Evolutionary conservation across 2,329 filamentous ascomycete genomes (phyloP).

Genomic region (Cladosporium velox): DNA sequence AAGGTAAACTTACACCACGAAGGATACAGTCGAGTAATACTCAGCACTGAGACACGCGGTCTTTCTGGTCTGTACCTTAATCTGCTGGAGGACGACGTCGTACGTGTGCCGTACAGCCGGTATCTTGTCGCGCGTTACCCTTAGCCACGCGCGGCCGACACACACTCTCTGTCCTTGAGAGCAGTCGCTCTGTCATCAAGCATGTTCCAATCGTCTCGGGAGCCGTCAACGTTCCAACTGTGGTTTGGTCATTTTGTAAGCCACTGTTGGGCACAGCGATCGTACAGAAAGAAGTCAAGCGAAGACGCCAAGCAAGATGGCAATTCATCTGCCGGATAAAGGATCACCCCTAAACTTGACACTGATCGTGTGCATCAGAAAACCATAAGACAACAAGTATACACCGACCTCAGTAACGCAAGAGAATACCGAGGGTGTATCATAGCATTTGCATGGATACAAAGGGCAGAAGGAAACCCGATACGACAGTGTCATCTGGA

Average conservation of each 20-base stretch:
- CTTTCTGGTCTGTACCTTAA: background rate
- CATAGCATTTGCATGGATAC: background rate
- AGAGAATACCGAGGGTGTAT: background rate
- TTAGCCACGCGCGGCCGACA: background rate
- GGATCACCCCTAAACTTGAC: background rate
- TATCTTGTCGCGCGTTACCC: background rate
- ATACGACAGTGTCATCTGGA: background rate
- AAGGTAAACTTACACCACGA: background rate
- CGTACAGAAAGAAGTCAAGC: background rate
- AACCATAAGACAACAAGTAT: background rate
- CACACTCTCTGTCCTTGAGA: background rate
- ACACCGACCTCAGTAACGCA: background rate
- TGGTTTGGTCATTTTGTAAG: background rate
- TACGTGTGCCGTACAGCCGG: constrained; percentile 3
- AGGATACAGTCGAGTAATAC: background rate
- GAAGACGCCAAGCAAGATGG: background rate
- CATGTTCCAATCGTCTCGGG: background rate
- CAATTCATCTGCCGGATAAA: background rate
- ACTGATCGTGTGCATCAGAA: background rate
- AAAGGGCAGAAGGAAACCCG: background rate
- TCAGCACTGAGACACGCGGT: background rate
- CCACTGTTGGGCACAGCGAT: background rate
- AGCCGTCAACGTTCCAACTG: background rate
- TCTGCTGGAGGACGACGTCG: constrained; percentile 2
- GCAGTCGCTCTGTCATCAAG: background rate